These are phyloP conservation scores for Apiosordaria backusii DNA, from an alignment of 495 filamentous ascomycete genomes.

Conservation along the genomic window DNA sequence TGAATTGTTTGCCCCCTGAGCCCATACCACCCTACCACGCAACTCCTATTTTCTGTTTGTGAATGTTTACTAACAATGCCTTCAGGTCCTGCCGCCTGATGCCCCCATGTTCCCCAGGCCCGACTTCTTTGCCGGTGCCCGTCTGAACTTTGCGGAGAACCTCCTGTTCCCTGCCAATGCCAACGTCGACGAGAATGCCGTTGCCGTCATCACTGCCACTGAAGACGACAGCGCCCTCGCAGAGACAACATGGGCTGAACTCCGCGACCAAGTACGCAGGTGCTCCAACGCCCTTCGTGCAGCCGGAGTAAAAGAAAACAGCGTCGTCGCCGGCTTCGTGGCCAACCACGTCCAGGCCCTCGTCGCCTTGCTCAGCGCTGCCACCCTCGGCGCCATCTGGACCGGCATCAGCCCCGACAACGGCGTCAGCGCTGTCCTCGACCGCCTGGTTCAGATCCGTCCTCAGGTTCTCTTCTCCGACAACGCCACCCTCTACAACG, in stretches of 20 bases:
- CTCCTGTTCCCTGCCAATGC: conserved; percentile 67
- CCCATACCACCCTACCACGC: neutral
- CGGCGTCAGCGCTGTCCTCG: conserved; percentile 68
- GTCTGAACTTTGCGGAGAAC: conserved; percentile 89
- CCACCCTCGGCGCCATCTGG: conserved; percentile 83
- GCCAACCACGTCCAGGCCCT: conserved; percentile 83
- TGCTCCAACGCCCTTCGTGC: conserved; percentile 68
- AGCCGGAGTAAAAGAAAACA: conserved; percentile 62
- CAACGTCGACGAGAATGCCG: conserved; percentile 49
- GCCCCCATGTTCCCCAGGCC: conserved; percentile 80
- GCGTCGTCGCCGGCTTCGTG: conserved; percentile 76
- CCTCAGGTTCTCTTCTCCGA: conserved; percentile 80
- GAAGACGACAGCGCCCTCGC: conserved; percentile 60
- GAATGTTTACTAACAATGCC: neutral
- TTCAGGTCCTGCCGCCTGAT: conserved; percentile 63
- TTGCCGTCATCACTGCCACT: conserved; percentile 71
- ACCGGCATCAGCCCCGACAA: conserved; percentile 83
- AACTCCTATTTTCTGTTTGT: neutral
- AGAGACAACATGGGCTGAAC: conserved; percentile 71
- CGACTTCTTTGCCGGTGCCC: conserved; percentile 72
- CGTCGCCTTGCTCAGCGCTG: conserved; percentile 79
- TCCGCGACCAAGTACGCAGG: conserved; percentile 70
- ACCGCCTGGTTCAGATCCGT: conserved; percentile 76
- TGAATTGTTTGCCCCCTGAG: neutral
- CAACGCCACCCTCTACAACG: conserved; percentile 84